Base-by-base conservation (phyloP, 1,284 basidiomycete species). In the Cryptococcus sp. region DNA sequence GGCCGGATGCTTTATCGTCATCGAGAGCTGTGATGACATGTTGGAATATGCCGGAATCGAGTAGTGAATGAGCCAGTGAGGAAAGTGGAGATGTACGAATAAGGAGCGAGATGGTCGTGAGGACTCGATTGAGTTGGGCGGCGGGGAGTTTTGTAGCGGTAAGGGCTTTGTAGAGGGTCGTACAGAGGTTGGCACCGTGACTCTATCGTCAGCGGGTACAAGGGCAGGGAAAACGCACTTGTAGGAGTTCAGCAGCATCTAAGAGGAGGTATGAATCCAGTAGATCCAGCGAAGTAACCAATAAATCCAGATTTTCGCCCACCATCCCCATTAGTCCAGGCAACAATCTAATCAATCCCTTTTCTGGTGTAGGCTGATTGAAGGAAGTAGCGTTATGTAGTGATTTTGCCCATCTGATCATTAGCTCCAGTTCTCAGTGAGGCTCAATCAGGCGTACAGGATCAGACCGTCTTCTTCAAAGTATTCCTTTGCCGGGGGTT, bases 201-300 rank as follows among this genome's bases (percentile, higher is more conserved):
- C 50, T 46, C 24, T 16, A 3, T 19, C n/a, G 39, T 48, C 14
- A 53, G 22, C 46, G 14, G 31, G 14, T 42, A 10, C 14, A 42
- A 21, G 28, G 18, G 7, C 9, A 24, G 21, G 13, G 31, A n/a
- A 23, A n/a, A 51, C 64, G 53, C 54, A 89, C 89, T 79, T 86
- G 82, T 34, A 88, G 70, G 46, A 93, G 76, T 5, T 78, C 72
- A n/a, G 73, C 53, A 0, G 83, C 83, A 67, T 89, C 87, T 4
- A 90, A 77, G 9, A 93, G 70, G 50, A 88, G 75, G 70, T 92
- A 93, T 1, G 87, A 87, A 67, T 91, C 87, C n/a, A 89, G 64
- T 36, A 93, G 80, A 48, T 76, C 75, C 9, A 83, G 81, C 23
- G 85, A 78, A 53, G 79, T 83, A n/a, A 83, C 82, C 16, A 91